Evolutionary conservation across 305 asterid genomes (phyloP).

Genomic region (Fraxinus sp.): DNA sequence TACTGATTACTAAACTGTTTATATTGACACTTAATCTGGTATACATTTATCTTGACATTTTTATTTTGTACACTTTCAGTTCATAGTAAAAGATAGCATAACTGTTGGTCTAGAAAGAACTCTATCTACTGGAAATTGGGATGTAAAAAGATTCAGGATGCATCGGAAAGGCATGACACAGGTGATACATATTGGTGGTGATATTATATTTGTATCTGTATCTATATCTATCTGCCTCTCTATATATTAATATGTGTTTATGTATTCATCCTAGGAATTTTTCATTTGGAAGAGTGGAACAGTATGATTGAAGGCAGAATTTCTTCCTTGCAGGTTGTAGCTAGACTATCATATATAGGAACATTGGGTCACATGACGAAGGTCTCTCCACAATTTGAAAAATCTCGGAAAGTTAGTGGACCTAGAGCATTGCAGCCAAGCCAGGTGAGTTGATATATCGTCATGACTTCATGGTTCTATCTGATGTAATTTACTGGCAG

Average conservation of each 20-base stretch:
- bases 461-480: background rate
- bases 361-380: slow-evolving; percentile 85
- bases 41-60: slow-evolving; percentile 8
- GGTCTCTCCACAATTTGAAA: slow-evolving; percentile 88
- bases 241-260: background rate
- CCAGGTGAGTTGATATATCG: slow-evolving; percentile 53
- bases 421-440: slow-evolving; percentile 98
- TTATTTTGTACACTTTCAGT: slow-evolving; percentile 35
- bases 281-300: background rate
- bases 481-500: slow-evolving; percentile 1
- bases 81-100: slow-evolving; percentile 45
- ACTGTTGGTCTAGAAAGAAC: slow-evolving; percentile 74
- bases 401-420: slow-evolving; percentile 97
- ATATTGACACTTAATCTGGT: background rate
- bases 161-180: slow-evolving; percentile 95
- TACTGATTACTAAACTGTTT: slow-evolving; percentile 8
- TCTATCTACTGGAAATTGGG: slow-evolving; percentile 94
- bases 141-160: slow-evolving; percentile 85
- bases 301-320: background rate
- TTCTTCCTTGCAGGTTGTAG: slow-evolving; percentile 52
- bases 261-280: background rate
- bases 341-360: slow-evolving; percentile 80
- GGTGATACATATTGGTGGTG: slow-evolving; percentile 34
- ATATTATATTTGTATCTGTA: background rate
- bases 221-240: background rate